These are phyloP conservation scores for Phytophthora brassicae DNA, from an alignment of 352 stramenopile species.

Conservation along the genomic window DNA sequence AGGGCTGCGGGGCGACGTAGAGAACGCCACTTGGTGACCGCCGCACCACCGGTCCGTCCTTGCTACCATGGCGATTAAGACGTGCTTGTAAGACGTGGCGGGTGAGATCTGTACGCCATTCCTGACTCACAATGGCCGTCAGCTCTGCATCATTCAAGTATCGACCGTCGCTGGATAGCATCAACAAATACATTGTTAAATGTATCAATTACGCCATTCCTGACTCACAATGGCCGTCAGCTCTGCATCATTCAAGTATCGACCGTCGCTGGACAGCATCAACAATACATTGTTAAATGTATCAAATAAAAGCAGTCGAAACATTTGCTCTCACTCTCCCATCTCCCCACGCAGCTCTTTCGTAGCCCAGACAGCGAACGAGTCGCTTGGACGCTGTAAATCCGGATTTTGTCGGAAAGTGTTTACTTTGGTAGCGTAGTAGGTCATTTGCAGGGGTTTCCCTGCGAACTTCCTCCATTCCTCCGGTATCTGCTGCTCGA, in stretches of 20 bases:
- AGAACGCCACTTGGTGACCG: conserved; percentile 57
- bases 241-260: conserved; percentile 43
- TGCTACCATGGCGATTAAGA: conserved; percentile 62
- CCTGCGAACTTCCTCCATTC: conserved; percentile 52
- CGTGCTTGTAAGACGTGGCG: conserved; percentile 50
- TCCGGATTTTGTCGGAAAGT: conserved; percentile 60
- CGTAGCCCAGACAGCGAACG: conserved; percentile 48
- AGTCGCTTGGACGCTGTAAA: conserved; percentile 39
- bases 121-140: conserved; percentile 46
- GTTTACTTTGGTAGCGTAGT: conserved; percentile 66
- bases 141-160: conserved; percentile 48
- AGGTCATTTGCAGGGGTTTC: conserved; percentile 55
- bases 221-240: conserved; percentile 49
- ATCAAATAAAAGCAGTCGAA: background rate
- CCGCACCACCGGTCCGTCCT: conserved; percentile 51
- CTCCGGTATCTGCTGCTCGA: conserved; percentile 57
- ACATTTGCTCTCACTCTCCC: conserved; percentile 19
- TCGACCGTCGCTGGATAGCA: conserved; percentile 18
- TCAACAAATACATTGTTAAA: too few species aligned
- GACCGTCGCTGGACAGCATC: conserved; percentile 17
- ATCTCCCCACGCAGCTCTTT: conserved; percentile 46
- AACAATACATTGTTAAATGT: too few species aligned
- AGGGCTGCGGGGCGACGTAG: conserved; percentile 37
- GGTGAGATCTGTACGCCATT: conserved; percentile 69
- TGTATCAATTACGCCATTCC: conserved; percentile 76